A percentile compares a stretch with the other conserved stretches of the same genome.
Evolutionary conservation across 2,329 filamentous ascomycete species (phyloP).

Genomic region (Fusarium marasasianum): DNA sequence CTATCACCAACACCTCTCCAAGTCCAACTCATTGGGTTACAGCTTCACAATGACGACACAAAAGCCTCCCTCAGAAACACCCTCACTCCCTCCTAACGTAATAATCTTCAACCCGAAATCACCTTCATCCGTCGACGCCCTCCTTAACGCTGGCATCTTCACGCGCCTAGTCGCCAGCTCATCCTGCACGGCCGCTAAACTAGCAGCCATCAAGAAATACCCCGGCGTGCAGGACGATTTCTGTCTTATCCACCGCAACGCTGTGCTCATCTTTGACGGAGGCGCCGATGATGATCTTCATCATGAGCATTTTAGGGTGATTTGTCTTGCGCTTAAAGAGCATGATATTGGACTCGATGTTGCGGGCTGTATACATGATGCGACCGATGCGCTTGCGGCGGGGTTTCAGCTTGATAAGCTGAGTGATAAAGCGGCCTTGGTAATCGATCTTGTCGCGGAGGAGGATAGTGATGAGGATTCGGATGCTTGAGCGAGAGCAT

Average conservation of each 20-base stretch:
- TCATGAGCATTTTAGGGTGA: constrained; percentile 11
- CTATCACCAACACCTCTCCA: background rate
- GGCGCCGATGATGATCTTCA: background rate
- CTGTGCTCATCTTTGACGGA: background rate
- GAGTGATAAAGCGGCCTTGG: constrained; percentile 4
- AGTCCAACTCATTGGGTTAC: background rate
- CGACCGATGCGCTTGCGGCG: background rate
- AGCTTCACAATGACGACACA: background rate
- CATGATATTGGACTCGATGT: constrained; percentile 14
- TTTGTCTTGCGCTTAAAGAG: constrained; percentile 16
- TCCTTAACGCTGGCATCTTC: background rate
- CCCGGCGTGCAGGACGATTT: background rate
- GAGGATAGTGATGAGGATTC: constrained; percentile 12
- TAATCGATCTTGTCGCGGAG: constrained; percentile 13
- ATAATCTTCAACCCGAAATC: background rate
- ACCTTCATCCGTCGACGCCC: background rate
- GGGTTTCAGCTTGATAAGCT: constrained; percentile 12
- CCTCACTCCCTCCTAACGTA: background rate
- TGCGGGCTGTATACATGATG: constrained; percentile 13
- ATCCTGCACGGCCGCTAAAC: background rate
- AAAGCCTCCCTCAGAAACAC: background rate
- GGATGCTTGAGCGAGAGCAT: background rate
- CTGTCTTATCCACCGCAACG: background rate
- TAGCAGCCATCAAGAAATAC: background rate
- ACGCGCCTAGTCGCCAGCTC: constrained; percentile 7